Percentiles rank a stretch among this genome's conserved stretches.
These are phyloP conservation scores for Rutidosis leptorrhynchoides DNA, from an alignment of 129 eudicot genomes.

Conservation along the genomic window DNA sequence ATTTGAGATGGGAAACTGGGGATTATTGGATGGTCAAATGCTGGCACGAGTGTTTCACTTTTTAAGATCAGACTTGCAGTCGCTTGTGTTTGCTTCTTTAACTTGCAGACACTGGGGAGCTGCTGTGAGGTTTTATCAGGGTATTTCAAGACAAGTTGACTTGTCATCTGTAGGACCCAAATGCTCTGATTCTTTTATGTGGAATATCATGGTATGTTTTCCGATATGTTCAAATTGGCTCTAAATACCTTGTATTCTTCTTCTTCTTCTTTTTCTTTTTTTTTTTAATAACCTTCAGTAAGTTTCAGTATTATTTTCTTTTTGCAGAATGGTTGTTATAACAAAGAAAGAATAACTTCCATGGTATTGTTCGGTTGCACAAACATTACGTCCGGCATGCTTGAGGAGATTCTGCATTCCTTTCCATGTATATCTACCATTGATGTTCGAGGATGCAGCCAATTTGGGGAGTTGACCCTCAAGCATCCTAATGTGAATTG, in stretches of 20 bases:
- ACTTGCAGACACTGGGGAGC: conserved; percentile 92
- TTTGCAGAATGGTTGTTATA: conserved; percentile 81
- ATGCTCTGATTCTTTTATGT: conserved; percentile 57
- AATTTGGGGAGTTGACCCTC: conserved; percentile 63
- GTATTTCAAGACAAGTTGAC: conserved; percentile 57
- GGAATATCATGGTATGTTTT: conserved; percentile 63
- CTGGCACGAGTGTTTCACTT: conserved; percentile 82
- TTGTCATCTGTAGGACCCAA: conserved; percentile 56
- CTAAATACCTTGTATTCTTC: too few species aligned
- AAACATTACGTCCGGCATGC: conserved; percentile 54
- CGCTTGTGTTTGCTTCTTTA: conserved; percentile 64
- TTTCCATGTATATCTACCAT: conserved; percentile 57
- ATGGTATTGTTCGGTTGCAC: conserved; percentile 72
- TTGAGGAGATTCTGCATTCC: conserved; percentile 64
- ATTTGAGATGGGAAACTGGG: conserved; percentile 60
- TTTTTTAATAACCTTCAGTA: background rate
- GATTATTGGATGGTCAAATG: conserved; percentile 61
- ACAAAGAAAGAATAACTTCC: conserved; percentile 63
- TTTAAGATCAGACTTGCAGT: conserved; percentile 64
- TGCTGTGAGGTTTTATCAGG: conserved; percentile 59
- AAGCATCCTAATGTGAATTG: conserved; percentile 69
- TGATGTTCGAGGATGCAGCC: conserved; percentile 90
- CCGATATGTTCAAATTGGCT: too few species aligned
- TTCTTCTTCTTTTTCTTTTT: background rate
- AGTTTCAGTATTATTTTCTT: conserved; percentile 2